Base-by-base conservation (phyloP, 2,329 filamentous ascomycete genomes). In the Neopestalotiopsis clavispora region DNA sequence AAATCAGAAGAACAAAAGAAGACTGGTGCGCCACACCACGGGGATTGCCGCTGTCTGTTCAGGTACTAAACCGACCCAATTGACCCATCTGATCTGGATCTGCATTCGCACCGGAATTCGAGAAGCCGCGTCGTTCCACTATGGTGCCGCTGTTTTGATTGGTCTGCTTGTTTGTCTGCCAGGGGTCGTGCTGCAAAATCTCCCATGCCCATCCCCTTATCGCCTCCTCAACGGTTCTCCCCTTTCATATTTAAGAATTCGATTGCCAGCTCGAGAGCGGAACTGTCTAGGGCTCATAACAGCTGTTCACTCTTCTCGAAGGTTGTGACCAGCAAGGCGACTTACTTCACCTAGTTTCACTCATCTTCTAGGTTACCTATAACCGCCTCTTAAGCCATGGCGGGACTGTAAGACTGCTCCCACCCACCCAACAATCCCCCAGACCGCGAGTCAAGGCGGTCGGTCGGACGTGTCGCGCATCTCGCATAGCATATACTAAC, bases 351-450 rank as follows among this genome's bases (percentile, higher is more conserved):
- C 52, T 45, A n/a, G 17, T 38, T 23, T 49, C 32, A 40, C 17
- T 32, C 30, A n/a, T n/a, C n/a, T 28, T 32, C 23, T 34, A 57
- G 65, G 34, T 30, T 32, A 40, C 58, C 28, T 32, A 45, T 9
- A 9, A 66, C 59, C 28, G 38, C 57, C 20, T 60, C 58, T 58
- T 67, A 69, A 71, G 34, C 65, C 69, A 78, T 78, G 76, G 76
- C 76, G 57, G 73, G 76, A 60, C 67, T 78, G 76, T 78, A 77
- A 61, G 75, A 45, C 34, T 23, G 69, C 60, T 45, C 66, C 30
- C 62, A 40, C 30, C 28, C 62, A 23, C 17, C 38, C n/a, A 17
- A 7, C 13, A 6, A 34, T 20, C 13, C 49, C 63, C 52, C 56
- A 67, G 65, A 67, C 65, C 65, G 65, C 56, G 34, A 59, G 28